Base-by-base conservation (phyloP, 768 basidiomycete genomes). In the Mycena rebaudengoi region DNA sequence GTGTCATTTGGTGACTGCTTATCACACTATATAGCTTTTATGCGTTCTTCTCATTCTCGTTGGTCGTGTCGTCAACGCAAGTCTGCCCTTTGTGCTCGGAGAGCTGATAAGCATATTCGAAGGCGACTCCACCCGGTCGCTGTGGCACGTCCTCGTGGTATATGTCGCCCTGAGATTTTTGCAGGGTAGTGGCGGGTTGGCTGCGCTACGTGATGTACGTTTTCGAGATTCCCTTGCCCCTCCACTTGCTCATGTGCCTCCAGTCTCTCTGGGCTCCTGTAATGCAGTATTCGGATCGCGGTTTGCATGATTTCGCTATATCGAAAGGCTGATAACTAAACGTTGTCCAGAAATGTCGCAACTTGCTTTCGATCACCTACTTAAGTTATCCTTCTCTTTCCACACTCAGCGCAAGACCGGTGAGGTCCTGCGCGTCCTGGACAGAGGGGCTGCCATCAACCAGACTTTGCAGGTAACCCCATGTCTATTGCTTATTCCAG, bases 371-470 rank as follows among this genome's bases (percentile, higher is more conserved):
- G 87, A 95, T 62, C 96, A 97, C 70, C 78, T 98, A 2, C 82
- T 98, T 11, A 92, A 94, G 64, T 86, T 98, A 5, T 93, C 92
- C 1, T 88, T 96, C 66, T 85, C 90, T 5, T 95, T 91, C 85
- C 94, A 91, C 73, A 91, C 87, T 6, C 90, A 85, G 56, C 84
- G 89, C 48, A 95, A 92, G 80, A 94, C 95, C 2, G 95, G 94
- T 26, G 94, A 96, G 71, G 83, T 95, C 11, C 82, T 95, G 13
- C 86, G 91, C 21, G 92, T 95, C 46, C 82, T 95, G 23, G 91
- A 92, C 67, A 87, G 94, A 57, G 92, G 94, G 4, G 90, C 90
- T 26, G 92, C 94, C 0, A 93, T 97, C 73, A 96, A 96, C 76
- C 90, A 86, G 66, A 87, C 89, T 4, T 82, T 95, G 61, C 90